Conservation (phyloP, 164 flowering plant species). For the Magnolia sinica region DNA sequence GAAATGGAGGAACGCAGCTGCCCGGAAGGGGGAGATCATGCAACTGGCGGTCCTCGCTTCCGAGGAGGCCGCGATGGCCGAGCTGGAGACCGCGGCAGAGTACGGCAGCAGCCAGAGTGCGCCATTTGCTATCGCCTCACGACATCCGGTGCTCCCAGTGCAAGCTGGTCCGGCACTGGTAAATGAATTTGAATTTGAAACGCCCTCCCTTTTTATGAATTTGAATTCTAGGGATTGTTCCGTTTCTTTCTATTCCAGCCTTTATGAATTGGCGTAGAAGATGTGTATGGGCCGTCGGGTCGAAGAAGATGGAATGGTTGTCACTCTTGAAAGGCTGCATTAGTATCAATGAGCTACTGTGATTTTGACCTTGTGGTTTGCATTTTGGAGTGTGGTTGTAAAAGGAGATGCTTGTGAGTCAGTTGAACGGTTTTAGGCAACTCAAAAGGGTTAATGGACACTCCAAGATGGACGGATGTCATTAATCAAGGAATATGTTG, state of each 20-base stretch:
- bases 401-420: neutral
- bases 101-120: conserved; percentile 31
- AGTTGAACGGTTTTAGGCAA: too few relatives aligned
- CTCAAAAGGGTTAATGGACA: too few relatives aligned
- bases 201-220: neutral
- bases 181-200: conserved; percentile 4
- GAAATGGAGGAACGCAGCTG: conserved; percentile 54
- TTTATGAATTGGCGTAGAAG: too few relatives aligned
- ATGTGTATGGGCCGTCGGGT: too few relatives aligned
- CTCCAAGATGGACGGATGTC: neutral
- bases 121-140: conserved; percentile 59
- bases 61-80: conserved; percentile 65
- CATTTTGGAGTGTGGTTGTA: neutral
- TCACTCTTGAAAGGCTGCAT: too few relatives aligned
- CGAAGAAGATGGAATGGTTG: too few relatives aligned
- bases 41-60: conserved; percentile 52
- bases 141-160: conserved; percentile 69
- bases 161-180: conserved; percentile 75
- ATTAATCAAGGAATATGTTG: neutral
- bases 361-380: neutral
- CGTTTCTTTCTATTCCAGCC: too few relatives aligned
- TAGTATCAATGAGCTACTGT: too few relatives aligned
- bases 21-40: conserved; percentile 60
- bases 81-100: conserved; percentile 44
- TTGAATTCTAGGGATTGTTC: neutral